Conservation (phyloP, 2,329 filamentous ascomycete genomes). For the Claviceps arundinis region DNA sequence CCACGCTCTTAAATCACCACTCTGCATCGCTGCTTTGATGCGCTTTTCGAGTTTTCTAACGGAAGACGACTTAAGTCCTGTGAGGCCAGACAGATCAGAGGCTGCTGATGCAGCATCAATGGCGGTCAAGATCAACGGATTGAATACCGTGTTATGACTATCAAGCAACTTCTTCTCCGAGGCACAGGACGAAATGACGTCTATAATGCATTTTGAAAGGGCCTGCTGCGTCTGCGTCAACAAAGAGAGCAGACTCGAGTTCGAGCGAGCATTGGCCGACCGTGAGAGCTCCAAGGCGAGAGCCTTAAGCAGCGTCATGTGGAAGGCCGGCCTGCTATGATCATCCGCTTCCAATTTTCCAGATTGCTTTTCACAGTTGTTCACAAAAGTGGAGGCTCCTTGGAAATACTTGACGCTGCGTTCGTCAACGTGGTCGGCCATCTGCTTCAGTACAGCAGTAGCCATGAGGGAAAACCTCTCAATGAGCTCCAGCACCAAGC, state of each 20-base stretch:
- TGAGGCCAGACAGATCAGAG: slow-evolving; percentile 10
- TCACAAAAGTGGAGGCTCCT: slow-evolving; percentile 14
- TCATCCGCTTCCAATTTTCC: neutral
- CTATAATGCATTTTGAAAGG: slow-evolving; percentile 16
- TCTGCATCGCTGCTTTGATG: slow-evolving; percentile 19
- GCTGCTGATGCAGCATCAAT: slow-evolving; percentile 18
- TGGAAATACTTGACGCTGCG: slow-evolving; percentile 28
- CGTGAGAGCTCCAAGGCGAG: slow-evolving; percentile 16
- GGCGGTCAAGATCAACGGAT: slow-evolving; percentile 20
- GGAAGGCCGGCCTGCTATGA: slow-evolving; percentile 15
- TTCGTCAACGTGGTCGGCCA: slow-evolving; percentile 29
- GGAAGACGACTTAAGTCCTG: slow-evolving; percentile 17
- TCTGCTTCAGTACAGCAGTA: slow-evolving; percentile 25
- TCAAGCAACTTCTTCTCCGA: slow-evolving; percentile 18
- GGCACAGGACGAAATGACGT: slow-evolving; percentile 15
- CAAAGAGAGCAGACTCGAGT: slow-evolving; percentile 13
- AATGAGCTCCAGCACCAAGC: slow-evolving; percentile 19
- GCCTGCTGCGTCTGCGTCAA: slow-evolving; percentile 13
- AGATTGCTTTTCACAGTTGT: slow-evolving; percentile 10
- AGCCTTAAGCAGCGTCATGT: slow-evolving; percentile 23
- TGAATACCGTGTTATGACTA: slow-evolving; percentile 9
- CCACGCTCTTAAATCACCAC: slow-evolving; percentile 30
- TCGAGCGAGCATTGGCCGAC: slow-evolving; percentile 15
- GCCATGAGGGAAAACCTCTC: slow-evolving; percentile 20
- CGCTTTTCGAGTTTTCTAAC: slow-evolving; percentile 23